Percentiles rank a stretch among this genome's conserved stretches.
Conservation (phyloP, 495 filamentous ascomycete species). For the Xylaria telfairii region DNA sequence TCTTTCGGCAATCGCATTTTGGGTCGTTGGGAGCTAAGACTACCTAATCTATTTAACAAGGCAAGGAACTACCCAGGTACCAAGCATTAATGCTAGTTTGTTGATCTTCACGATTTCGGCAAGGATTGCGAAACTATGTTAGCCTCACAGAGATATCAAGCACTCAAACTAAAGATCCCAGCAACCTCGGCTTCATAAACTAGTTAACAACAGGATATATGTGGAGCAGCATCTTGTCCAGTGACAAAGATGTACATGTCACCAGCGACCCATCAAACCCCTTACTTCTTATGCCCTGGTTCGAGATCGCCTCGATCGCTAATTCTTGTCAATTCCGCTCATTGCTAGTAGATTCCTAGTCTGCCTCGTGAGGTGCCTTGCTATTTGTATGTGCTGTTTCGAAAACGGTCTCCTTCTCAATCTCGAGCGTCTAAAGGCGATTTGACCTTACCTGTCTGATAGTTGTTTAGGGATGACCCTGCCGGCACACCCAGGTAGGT, state of each 20-base stretch:
- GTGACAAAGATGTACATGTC: constrained; percentile 22
- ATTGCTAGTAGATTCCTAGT: constrained; percentile 7
- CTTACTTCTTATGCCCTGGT: constrained; percentile 7
- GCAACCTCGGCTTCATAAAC: constrained; percentile 29
- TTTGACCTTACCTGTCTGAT: constrained; percentile 51
- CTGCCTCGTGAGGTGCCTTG: constrained; percentile 14
- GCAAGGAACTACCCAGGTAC: constrained; percentile 7
- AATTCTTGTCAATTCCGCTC: constrained; percentile 19
- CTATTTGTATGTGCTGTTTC: constrained; percentile 5
- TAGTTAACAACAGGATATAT: constrained; percentile 2
- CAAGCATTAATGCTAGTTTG: constrained; percentile 31
- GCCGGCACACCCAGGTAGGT: constrained; percentile 41
- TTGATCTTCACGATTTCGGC: constrained; percentile 35
- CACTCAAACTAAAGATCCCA: constrained; percentile 24
- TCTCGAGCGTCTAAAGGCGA: neutral
- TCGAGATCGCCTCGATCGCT: constrained; percentile 15
- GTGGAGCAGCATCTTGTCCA: constrained; percentile 9
- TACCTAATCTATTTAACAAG: neutral
- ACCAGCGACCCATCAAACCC: neutral
- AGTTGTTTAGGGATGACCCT: constrained; percentile 52
- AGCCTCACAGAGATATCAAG: constrained; percentile 30
- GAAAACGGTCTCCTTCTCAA: constrained; percentile 7
- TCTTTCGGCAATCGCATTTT: neutral
- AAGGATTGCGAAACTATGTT: constrained; percentile 40
- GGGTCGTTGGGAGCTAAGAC: neutral